These are phyloP conservation scores for Omphalotus olearius DNA, from an alignment of 1,284 basidiomycete species.

Conservation along the genomic window DNA sequence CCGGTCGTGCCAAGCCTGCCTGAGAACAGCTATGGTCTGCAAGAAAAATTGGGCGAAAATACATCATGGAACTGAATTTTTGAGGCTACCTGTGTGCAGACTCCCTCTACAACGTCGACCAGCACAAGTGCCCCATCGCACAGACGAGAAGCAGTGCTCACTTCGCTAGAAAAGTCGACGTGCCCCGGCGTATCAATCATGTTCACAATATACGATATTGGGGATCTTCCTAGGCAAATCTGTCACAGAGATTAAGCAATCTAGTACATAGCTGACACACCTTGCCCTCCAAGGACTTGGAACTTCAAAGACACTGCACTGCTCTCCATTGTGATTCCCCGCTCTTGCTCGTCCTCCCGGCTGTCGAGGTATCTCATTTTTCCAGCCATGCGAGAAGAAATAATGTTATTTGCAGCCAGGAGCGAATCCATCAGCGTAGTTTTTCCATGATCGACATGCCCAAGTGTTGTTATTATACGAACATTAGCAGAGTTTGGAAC, in stretches of 20 bases:
- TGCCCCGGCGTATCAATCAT: conserved; percentile 99
- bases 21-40: conserved; percentile 91
- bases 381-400: conserved; percentile 91
- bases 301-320: conserved; percentile 90
- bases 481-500: conserved; percentile 21
- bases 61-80: neutral
- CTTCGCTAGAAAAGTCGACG: conserved; percentile 97
- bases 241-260: conserved; percentile 21
- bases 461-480: conserved; percentile 77
- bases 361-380: conserved; percentile 96
- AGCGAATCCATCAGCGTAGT: conserved; percentile 95
- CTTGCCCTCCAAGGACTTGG: conserved; percentile 60
- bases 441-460: conserved; percentile 90
- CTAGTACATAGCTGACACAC: neutral
- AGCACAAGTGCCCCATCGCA: conserved; percentile 96
- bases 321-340: conserved; percentile 99
- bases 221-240: conserved; percentile 41
- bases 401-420: conserved; percentile 97
- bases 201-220: conserved; percentile 78
- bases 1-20: conserved; percentile 92
- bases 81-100: conserved; percentile 85
- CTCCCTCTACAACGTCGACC: conserved; percentile 98
- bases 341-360: conserved; percentile 94
- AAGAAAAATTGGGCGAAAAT: neutral
- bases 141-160: conserved; percentile 89